These are phyloP conservation scores for Vitis hybrid DNA, from an alignment of 177 flowering plant genomes.

Conservation along the genomic window DNA sequence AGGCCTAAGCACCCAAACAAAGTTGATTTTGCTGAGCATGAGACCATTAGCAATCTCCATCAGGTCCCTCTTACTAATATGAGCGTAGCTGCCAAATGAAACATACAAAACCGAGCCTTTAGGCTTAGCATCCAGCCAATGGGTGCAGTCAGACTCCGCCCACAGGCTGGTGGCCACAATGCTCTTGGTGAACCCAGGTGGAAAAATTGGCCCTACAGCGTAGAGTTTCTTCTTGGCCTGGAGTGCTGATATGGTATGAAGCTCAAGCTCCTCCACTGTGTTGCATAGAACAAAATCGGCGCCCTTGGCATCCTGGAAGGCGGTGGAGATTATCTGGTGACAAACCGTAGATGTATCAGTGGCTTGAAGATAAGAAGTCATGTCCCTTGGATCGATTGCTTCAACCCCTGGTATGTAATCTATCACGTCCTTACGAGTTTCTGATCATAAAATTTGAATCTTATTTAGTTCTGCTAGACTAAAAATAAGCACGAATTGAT, in stretches of 20 bases:
- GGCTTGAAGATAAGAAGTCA: conserved; percentile 63
- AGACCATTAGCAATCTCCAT: conserved; percentile 68
- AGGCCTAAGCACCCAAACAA: conserved; percentile 79
- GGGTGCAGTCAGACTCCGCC: conserved; percentile 67
- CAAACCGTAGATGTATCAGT: conserved; percentile 33
- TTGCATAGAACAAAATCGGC: conserved; percentile 73
- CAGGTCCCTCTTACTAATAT: conserved; percentile 39
- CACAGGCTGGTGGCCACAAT: conserved; percentile 62
- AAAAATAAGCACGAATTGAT: not conserved
- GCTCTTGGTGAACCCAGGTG: conserved; percentile 33
- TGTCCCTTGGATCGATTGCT: conserved; percentile 47
- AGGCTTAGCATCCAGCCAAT: conserved; percentile 62
- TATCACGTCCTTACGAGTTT: conserved; percentile 46
- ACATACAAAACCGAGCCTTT: conserved; percentile 68
- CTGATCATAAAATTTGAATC: conserved; percentile 19
- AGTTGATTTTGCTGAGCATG: conserved; percentile 40
- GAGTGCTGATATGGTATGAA: conserved; percentile 49
- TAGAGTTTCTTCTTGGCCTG: conserved; percentile 39
- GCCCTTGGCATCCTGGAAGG: conserved; percentile 44
- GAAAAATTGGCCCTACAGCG: conserved; percentile 69
- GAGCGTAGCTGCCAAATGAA: conserved; percentile 88
- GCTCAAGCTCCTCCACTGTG: conserved; percentile 66
- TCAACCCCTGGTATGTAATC: conserved; percentile 62
- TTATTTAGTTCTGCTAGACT: not conserved
- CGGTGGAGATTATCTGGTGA: conserved; percentile 51